Evolutionary conservation across 2,329 filamentous ascomycete species (phyloP), one percentile per base, ranked within the genome.

Genomic region (Colletotrichum neosansevieriae): DNA sequence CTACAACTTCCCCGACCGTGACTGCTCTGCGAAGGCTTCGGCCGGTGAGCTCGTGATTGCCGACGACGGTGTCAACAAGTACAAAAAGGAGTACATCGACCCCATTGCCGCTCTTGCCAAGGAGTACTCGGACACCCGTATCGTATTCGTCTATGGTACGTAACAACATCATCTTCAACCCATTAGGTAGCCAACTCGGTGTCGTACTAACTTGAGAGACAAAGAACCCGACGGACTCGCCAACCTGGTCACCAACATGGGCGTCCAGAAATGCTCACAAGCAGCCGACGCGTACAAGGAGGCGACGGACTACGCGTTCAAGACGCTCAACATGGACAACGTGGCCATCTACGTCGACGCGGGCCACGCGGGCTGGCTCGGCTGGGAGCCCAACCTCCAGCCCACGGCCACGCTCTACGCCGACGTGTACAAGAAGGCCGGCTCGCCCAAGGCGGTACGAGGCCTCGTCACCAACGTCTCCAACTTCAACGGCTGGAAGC

Each of bases 361-460:
- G 9, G 78, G 78, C 63, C 78, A 80, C 72, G 78, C 76, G 67
- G 78, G 78, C 60, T 80, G 78, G 78, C 74, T 80, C 57, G 78
- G 78, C 67, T 80, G 78, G 78, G 60, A 66, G 6, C 63, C 58
- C 50, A 70, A 79, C 60, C 73, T 79, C 58, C 61, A 70, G 38
- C 74, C 74, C 17, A 73, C 76, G 19, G 77, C 76, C 2, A 62
- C 72, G 49, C 71, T 75, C 42, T 73, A 74, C 60, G 73, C 72
- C 34, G 68, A 74, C 60, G 71, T 79, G 21, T 79, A 75, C 73
- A 77, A 75, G 71, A 72, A 72, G 50, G 76, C 77, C 17, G 76
- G 78, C 42, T 76, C 74, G 4, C 78, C 77, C 56, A 72, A 73
- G 57, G 74, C 78, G 58, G 76, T 79, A 51, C 76, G 78, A 60